These are phyloP conservation scores for Moesziomyces antarcticus DNA, from an alignment of 1,284 basidiomycete species.

Conservation along the genomic window DNA sequence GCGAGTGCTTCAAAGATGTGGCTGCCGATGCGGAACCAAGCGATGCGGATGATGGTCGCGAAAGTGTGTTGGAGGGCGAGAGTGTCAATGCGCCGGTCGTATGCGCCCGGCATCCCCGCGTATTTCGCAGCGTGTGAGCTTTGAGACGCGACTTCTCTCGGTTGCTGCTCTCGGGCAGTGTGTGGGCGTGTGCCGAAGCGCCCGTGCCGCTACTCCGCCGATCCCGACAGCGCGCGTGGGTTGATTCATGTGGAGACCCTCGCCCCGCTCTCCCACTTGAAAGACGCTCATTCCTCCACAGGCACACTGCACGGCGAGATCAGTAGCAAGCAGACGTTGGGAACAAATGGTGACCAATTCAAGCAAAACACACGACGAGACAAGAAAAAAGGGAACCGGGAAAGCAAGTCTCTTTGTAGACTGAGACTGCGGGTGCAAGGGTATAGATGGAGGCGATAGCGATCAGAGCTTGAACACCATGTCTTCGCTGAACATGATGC, in stretches of 20 bases:
- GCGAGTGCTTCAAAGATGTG: too few relatives aligned
- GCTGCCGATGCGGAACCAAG: too few relatives aligned
- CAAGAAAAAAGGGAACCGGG: too few relatives aligned
- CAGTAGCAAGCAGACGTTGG: neutral
- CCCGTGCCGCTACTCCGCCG: neutral
- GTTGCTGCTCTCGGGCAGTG: neutral
- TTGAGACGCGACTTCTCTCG: neutral
- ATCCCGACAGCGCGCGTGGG: too few relatives aligned
- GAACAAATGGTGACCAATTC: neutral
- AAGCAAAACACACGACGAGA: too few relatives aligned
- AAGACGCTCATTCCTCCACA: neutral
- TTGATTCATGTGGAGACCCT: too few relatives aligned
- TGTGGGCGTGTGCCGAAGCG: neutral
- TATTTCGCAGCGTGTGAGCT: neutral
- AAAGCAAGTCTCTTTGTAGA: too few relatives aligned
- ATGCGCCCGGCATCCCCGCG: neutral
- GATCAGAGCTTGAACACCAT: constrained; percentile 46
- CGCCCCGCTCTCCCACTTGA: neutral
- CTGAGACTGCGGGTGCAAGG: neutral
- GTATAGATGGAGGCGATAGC: constrained; percentile 9
- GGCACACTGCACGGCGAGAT: neutral
- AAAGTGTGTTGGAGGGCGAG: neutral
- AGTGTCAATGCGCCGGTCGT: neutral
- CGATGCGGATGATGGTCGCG: too few relatives aligned
- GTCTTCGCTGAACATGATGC: constrained; percentile 78